A percentile compares a stretch with the other conserved stretches of the same genome.
Conservation (phyloP, 768 basidiomycete species). For the Lactifluus hygrophoroides region DNA sequence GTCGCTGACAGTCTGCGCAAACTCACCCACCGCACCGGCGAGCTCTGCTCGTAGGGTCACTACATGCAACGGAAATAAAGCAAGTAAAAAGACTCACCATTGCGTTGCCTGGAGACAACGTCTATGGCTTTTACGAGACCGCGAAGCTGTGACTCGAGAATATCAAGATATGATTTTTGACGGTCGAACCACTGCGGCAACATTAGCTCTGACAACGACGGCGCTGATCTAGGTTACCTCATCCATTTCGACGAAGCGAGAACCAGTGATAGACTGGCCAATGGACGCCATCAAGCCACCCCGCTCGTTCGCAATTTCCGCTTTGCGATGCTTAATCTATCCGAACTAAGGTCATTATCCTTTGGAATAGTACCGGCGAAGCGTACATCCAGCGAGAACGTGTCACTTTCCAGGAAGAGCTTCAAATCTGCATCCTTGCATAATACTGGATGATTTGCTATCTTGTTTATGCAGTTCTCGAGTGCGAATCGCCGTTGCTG, state of each 20-base stretch:
- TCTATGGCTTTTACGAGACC: slow-evolving; percentile 84
- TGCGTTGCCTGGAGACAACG: slow-evolving; percentile 70
- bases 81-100: slow-evolving; percentile 36
- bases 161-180: slow-evolving; percentile 78
- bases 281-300: slow-evolving; percentile 80
- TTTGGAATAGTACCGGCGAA: not conserved
- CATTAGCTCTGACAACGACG: not conserved
- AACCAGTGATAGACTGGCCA: slow-evolving; percentile 69
- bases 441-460: slow-evolving; percentile 84
- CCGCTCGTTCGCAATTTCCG: slow-evolving; percentile 65
- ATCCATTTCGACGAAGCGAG: slow-evolving; percentile 82
- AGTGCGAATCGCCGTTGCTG: slow-evolving; percentile 76
- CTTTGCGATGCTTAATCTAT: slow-evolving; percentile 83
- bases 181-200: slow-evolving; percentile 84
- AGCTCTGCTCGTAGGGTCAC: slow-evolving; percentile 41
- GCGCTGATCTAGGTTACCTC: slow-evolving; percentile 42
- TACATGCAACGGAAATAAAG: not conserved
- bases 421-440: slow-evolving; percentile 82
- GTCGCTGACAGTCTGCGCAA: slow-evolving; percentile 60
- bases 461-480: slow-evolving; percentile 89
- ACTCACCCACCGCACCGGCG: slow-evolving; percentile 63
- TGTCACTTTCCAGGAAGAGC: slow-evolving; percentile 90
- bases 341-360: not conserved
- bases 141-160: slow-evolving; percentile 82
- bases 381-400: slow-evolving; percentile 81